phyloP scores from a whole-genome alignment of 2,329 filamentous ascomycete species.

The Diplodia sapinea region DNA sequence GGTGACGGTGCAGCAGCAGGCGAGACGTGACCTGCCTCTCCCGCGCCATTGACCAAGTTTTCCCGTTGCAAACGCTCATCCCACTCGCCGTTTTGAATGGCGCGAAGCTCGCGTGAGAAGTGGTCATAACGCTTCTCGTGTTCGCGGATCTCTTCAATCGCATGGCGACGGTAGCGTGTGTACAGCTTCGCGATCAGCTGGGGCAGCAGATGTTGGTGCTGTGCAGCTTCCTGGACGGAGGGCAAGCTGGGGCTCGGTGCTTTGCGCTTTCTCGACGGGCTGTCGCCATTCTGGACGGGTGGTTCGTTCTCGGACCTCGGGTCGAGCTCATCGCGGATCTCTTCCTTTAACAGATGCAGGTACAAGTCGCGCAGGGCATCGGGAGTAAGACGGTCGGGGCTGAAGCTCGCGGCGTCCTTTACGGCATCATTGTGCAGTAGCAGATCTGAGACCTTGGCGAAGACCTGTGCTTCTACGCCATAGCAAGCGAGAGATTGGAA shows the following conservation, averaged over 20 bases:
- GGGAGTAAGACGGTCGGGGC: conserved; percentile 74
- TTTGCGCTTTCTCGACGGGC: conserved; percentile 72
- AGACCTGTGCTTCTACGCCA: conserved; percentile 69
- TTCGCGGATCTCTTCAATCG: conserved; percentile 72
- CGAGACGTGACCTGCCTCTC: conserved; percentile 34
- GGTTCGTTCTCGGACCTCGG: conserved; percentile 48
- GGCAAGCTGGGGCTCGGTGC: conserved; percentile 68
- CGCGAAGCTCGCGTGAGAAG: conserved; percentile 70
- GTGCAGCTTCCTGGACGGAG: conserved; percentile 68
- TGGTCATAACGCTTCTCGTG: conserved; percentile 72
- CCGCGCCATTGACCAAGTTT: conserved; percentile 39
- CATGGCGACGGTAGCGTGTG: conserved; percentile 71
- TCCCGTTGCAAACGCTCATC: conserved; percentile 50
- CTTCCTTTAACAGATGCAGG: conserved; percentile 75
- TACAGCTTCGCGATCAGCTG: conserved; percentile 76
- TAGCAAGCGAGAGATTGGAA: conserved; percentile 78
- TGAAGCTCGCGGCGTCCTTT: conserved; percentile 71
- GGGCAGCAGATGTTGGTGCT: conserved; percentile 72
- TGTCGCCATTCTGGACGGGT: conserved; percentile 43
- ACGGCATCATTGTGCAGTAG: conserved; percentile 77
- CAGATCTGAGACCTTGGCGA: conserved; percentile 73
- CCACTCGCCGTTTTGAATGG: conserved; percentile 67
- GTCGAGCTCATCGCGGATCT: conserved; percentile 63
- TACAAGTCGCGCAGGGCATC: conserved; percentile 82
- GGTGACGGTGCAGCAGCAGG: conserved; percentile 34